A percentile compares a stretch with the other conserved stretches of the same genome.
phyloP scores from a whole-genome alignment of 2,329 filamentous ascomycete genomes.

The Ascomycota sp. region DNA sequence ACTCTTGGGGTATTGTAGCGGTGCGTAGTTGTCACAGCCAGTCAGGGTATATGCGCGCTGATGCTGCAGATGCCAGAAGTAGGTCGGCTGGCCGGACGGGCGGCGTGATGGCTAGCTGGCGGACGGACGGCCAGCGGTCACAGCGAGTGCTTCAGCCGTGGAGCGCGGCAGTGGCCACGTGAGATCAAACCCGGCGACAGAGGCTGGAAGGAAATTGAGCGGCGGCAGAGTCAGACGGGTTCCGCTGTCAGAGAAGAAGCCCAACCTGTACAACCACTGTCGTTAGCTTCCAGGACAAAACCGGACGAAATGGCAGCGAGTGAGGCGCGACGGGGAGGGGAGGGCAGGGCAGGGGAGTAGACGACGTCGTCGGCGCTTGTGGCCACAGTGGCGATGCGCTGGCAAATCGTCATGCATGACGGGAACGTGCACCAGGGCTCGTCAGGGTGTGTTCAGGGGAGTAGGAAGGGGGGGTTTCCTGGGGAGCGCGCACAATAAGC shows the following conservation, averaged over 20 bases:
- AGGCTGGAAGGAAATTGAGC: conserved; percentile 6
- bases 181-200: too few species aligned
- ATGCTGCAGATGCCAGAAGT: conserved; percentile 18
- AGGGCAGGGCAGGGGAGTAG: conserved; percentile 4
- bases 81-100: conserved; percentile 7
- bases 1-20: conserved; percentile 14
- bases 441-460: too few species aligned
- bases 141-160: too few species aligned
- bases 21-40: conserved; percentile 30
- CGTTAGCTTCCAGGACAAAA: too few species aligned
- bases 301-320: conserved; percentile 3
- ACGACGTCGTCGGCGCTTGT: conserved; percentile 7
- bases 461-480: too few species aligned
- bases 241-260: conserved; percentile 7
- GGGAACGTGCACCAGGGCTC: conserved; percentile 28
- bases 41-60: conserved; percentile 39
- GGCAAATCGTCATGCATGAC: conserved; percentile 31
- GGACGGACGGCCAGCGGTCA: too few species aligned
- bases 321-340: conserved; percentile 6
- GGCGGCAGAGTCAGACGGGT: conserved; percentile 6
- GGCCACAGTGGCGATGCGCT: conserved; percentile 17
- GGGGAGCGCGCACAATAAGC: too few species aligned
- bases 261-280: conserved; percentile 15
- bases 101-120: conserved; percentile 22
- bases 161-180: too few species aligned